Base-by-base conservation (phyloP, 1,284 basidiomycete species). In the Clitocybe nebularis region DNA sequence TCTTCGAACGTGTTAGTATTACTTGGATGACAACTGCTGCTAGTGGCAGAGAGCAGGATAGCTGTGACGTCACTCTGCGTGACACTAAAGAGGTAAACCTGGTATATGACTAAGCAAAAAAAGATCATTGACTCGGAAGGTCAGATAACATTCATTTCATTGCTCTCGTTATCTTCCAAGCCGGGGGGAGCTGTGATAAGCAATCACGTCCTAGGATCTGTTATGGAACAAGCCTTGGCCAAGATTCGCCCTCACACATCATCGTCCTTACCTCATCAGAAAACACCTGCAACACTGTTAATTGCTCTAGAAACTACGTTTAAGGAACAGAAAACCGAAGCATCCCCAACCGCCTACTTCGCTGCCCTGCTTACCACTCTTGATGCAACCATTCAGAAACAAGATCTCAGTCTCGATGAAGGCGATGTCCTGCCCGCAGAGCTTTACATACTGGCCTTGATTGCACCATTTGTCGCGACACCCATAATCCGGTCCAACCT, bases 181-280 rank as follows among this genome's bases (percentile, higher is more conserved):
- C n/a, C n/a, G n/a, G n/a, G n/a, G n/a, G n/a, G n/a, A n/a, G n/a
- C n/a, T n/a, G n/a, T n/a, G n/a, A n/a, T n/a, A n/a, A n/a, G n/a
- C n/a, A n/a, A n/a, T n/a, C n/a, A n/a, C n/a, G n/a, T n/a, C n/a
- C n/a, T n/a, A n/a, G n/a, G n/a, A n/a, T n/a, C n/a, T 32, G 29
- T 8, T 40, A 78, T 81, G 79, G 81, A 86, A 58, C 58, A 72
- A 11, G 78, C 81, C 17, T 72, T 96, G 38, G 70, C 79, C 48
- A 98, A 97, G 70, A 92, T 99, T 52, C 76, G 95, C 44, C 84
- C 87, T 10, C 92, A 97, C 56, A 84, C 82, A 2, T 78, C 79
- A 17, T 95, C 93, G 0, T 77, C 80, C 20, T 74, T 95, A 14
- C 63, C 84, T 1, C 91, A 96, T 59, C 93, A 98, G 67, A 90